phyloP scores from a whole-genome alignment of 1,284 basidiomycete genomes.

The Vanrija sp. region DNA sequence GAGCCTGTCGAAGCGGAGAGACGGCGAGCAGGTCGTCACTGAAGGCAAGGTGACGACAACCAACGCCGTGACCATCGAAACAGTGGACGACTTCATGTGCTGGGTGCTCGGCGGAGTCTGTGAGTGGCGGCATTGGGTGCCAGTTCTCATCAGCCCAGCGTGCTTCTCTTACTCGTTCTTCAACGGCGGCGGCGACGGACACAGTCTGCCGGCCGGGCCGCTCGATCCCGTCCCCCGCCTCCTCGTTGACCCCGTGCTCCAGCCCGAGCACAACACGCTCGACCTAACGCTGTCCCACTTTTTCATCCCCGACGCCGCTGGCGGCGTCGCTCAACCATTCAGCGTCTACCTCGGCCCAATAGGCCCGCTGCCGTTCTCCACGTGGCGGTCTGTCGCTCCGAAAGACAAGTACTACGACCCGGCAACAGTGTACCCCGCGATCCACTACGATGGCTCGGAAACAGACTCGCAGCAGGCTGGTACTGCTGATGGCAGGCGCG shows the following conservation, averaged over 20 bases:
- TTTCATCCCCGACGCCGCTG: constrained; percentile 47
- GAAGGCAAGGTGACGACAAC: constrained; percentile 5
- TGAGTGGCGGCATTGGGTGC: constrained; percentile 52
- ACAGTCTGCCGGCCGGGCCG: constrained; percentile 11
- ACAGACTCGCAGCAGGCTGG: constrained; percentile 6
- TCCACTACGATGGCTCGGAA: constrained; percentile 12
- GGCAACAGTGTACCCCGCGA: constrained; percentile 13
- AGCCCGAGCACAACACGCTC: constrained; percentile 61
- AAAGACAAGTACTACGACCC: constrained; percentile 22
- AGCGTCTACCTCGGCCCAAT: constrained; percentile 85
- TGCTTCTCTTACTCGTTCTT: constrained; percentile 38
- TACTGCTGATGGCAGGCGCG: not conserved
- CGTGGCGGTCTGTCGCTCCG: constrained; percentile 38
- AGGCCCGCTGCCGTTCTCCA: constrained; percentile 62
- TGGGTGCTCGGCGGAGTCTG: constrained; percentile 96
- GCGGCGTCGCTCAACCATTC: constrained; percentile 50
- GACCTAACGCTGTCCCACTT: constrained; percentile 81
- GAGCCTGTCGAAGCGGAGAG: constrained; percentile 19
- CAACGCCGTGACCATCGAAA: constrained; percentile 18
- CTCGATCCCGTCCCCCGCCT: constrained; percentile 84
- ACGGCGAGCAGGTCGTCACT: constrained; percentile 6
- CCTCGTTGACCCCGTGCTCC: constrained; percentile 72
- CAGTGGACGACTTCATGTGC: constrained; percentile 85
- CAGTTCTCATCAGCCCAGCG: constrained; percentile 16
- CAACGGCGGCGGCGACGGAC: constrained; percentile 10